Evolutionary conservation across 768 basidiomycete species (phyloP), one percentile per base, ranked within the genome.

Genomic region (Naganishia kalamii): DNA sequence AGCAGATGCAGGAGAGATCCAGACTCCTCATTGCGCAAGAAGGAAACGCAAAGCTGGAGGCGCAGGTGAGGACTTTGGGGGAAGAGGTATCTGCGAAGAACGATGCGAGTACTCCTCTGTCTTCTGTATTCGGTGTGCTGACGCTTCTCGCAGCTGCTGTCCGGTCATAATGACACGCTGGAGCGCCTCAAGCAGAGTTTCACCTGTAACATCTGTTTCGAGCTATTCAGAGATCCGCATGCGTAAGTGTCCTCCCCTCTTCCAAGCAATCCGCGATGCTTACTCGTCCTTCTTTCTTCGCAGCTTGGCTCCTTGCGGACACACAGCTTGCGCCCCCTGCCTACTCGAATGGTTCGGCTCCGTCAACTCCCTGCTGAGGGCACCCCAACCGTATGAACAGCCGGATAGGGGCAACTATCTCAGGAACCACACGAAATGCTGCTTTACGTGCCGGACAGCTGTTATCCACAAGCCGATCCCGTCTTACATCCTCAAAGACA

Each of bases 231-330:
- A 17, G 59, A 67, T 43, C 66, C 66, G 12, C 61, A 62, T 59
- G 44, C 59, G 66, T 67, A 33, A 23, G 66, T 52, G 7, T 3
- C 32, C 17, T 48, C 3, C 48, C n/a, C 10, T 35, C 50, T 25
- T 19, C n/a, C 23, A 30, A 8, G 13, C 27, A 33, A 13, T 5
- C 25, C 19, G 30, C 27, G 3, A 3, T 5, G 10, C 29, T 12
- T 30, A 43, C 30, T 49, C 27, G 15, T 17, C 25, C 1, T 23
- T 32, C 32, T 47, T 17, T 40, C 49, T 40, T n/a, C 15, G 7
- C 35, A 67, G 66, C 25, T 17, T 67, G n/a, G 66, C 66, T 21
- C 66, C 66, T 11, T 67, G 66, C 48, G 66, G 66, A 29, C 66
- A 67, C 33, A 67, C 66, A 47, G 57, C 60, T n/a, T 67, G 66